A percentile compares a stretch with the other conserved stretches of the same genome.
Evolutionary conservation across 164 flowering plant genomes (phyloP).

Genomic region (Liriodendron chinense): DNA sequence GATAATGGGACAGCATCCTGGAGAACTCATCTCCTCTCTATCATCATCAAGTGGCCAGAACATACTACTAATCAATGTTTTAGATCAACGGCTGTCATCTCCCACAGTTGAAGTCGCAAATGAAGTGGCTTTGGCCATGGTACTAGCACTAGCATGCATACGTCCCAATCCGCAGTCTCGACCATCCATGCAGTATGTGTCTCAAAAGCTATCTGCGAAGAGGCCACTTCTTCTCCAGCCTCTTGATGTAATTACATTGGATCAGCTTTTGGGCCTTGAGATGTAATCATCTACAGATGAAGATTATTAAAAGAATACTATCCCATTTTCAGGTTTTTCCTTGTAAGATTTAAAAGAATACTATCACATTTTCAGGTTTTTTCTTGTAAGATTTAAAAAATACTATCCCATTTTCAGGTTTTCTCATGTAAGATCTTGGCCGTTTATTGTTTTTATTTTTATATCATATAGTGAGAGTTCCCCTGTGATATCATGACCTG

Average conservation of each 20-base stretch:
- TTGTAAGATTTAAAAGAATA: no score
- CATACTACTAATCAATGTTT: not conserved
- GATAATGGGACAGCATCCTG: conserved; percentile 13
- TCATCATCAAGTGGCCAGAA: not conserved
- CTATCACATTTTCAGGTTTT: no score
- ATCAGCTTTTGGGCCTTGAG: not conserved
- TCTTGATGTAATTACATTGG: not conserved
- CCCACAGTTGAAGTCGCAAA: not conserved
- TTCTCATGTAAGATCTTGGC: no score
- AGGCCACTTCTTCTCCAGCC: not conserved
- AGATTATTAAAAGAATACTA: not conserved
- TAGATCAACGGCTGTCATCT: conserved; percentile 5
- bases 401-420: no score
- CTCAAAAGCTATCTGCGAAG: not conserved
- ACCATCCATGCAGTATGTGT: conserved; percentile 12
- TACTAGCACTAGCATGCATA: conserved; percentile 7
- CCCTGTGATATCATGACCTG: no score
- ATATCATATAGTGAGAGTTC: no score
- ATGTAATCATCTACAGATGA: not conserved
- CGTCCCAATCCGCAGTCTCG: conserved; percentile 1
- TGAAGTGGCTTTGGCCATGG: not conserved
- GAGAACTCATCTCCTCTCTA: conserved; percentile 4
- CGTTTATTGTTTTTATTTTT: no score
- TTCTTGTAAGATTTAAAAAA: no score
- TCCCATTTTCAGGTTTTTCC: no score